Evolutionary conservation across 2,329 filamentous ascomycete genomes (phyloP).

Genomic region (Calonectria multiphialidica): DNA sequence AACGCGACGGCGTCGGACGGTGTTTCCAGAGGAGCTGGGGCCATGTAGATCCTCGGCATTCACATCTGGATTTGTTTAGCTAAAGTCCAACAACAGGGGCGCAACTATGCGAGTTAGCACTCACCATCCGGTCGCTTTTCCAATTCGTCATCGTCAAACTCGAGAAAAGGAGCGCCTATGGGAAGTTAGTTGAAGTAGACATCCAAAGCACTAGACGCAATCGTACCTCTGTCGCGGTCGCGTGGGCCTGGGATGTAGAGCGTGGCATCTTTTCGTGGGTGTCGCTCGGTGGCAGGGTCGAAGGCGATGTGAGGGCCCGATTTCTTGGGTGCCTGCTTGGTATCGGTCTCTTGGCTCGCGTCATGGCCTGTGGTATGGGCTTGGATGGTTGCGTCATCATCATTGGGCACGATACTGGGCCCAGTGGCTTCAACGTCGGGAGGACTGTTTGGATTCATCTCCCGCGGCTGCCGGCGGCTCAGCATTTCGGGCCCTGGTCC

Average conservation of each 20-base stretch:
- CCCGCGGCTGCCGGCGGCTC: not conserved
- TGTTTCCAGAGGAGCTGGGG: conserved; percentile 22
- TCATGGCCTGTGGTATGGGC: not conserved
- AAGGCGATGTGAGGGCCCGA: conserved; percentile 38
- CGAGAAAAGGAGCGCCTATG: conserved; percentile 39
- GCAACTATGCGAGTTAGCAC: not conserved
- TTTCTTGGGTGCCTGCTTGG: not conserved
- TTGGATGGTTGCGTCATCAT: not conserved
- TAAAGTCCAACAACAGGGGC: conserved; percentile 26
- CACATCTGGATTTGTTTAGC: conserved; percentile 29
- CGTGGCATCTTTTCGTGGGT: conserved; percentile 38
- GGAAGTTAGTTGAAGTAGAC: too few relatives aligned
- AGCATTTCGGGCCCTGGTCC: not conserved
- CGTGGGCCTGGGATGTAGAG: conserved; percentile 47
- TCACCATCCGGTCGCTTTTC: not conserved
- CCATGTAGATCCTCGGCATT: conserved; percentile 24
- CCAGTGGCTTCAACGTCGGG: not conserved
- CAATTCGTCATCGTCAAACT: conserved; percentile 30
- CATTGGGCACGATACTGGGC: too few relatives aligned
- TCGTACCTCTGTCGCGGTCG: conserved; percentile 44
- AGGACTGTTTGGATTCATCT: not conserved
- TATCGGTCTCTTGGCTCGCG: not conserved
- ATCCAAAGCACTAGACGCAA: not conserved
- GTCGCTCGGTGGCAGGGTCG: conserved; percentile 39
- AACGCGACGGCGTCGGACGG: conserved; percentile 39